Evolutionary conservation across 2,329 filamentous ascomycete species (phyloP), one percentile per base, ranked within the genome.

Genomic region (Arthrobotrys entomopaga): DNA sequence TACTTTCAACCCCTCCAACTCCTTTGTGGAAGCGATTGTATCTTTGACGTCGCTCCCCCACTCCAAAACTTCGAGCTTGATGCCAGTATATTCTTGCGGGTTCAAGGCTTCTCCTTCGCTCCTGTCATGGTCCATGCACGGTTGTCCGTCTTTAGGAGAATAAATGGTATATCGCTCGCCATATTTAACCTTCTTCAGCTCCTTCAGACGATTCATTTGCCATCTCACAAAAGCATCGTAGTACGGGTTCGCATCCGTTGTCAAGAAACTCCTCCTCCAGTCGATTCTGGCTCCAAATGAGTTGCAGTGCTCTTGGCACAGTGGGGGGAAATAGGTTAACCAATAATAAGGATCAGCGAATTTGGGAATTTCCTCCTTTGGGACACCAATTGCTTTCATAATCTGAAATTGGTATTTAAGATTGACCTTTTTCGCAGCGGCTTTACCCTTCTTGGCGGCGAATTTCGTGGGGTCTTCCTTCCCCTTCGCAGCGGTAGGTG

Each of bases 401-500:
- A 97, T 96, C 83, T 94, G 91, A 82, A 93, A 96, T 81, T 96
- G 92, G 82, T 98, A 98, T 84, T 97, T 97, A 82, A 92, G 88
- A 84, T 96, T 95, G 79, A 93, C 89, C 0, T 91, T 89, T 85
- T 98, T 98, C 34, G 92, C 90, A 8, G 89, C 89, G 48, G 91
- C 92, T 84, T 99, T 98, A 83, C 91, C 90, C 86, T 97, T 96
- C 82, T 93, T 97, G 61, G 91, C 91, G 49, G 87, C 89, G 83
- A 98, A 98, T 83, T 98, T 98, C 78, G 91, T 92, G 63, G 92
- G 84, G 80, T 99, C 93, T 79, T 91, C 90, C 83, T 92, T 92
- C 76, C 86, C 86, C 76, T 89, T 86, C 65, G 86, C 88, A 63
- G 89, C 88, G 16, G 88, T 87, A 19, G 66, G 85, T 81, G 82